Base-by-base conservation (phyloP, 2,329 filamentous ascomycete genomes). In the Fusarium verticillioides region DNA sequence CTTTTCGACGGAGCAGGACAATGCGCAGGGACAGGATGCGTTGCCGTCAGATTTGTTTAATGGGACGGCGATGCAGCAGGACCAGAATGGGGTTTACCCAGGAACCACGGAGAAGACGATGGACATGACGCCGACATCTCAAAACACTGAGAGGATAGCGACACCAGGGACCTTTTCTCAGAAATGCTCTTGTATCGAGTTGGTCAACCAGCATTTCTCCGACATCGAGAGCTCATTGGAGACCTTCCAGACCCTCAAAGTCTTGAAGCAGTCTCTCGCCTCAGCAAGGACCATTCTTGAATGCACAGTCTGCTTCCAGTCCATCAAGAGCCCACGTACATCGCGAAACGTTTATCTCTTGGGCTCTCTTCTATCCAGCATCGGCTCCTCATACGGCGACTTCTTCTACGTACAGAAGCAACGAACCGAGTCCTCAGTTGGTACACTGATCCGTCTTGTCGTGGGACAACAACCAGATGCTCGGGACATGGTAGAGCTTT, bases 351-450 rank as follows among this genome's bases (percentile, higher is more conserved):
- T 67, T 0, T 67, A 67, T 2, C 10, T 67, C 0, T 0, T 67
- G 0, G 64, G 64, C 0, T 67, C 64, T 9, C 36, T 67, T 1
- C 9, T 67, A 19, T 67, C 64, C 0, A 67, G 64, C 9, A 67
- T 67, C 1, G 64, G 64, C 5, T 67, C 64, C 0, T 67, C 64
- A 2, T 67, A 67, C 4, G 64, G 64, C 1, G 64, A 67, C 28
- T 66, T 67, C 5, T 67, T 67, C 37, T 67, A 67, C 28, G 42
- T 30, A 9, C 64, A 67, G 4, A 67, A 67, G 39, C 62, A 66
- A 21, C 62, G 40, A 16, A 39, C 62, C 9, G 52, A 46, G 12
- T 63, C 63, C 2, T 63, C 59, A 2, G n/a, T 18, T 18, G 16
- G 63, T 8, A 26, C 52, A n/a, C 64, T 62, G 0, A n/a, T 67